Evolutionary conservation across 2,329 filamentous ascomycete species (phyloP).

Genomic region (Fusarium buharicum): DNA sequence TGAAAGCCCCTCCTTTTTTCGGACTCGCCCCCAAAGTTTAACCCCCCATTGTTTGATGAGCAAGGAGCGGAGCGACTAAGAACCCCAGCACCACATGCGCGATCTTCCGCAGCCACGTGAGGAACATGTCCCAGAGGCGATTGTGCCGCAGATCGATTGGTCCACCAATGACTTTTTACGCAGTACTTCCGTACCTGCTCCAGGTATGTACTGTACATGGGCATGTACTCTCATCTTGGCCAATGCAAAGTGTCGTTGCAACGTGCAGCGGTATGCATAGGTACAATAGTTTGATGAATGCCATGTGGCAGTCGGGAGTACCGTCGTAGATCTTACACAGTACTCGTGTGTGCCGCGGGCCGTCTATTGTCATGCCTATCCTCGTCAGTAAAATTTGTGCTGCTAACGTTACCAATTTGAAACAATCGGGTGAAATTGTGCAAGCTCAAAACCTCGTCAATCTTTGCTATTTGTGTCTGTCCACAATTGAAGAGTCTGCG

Average conservation of each 20-base stretch:
- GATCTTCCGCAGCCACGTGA: slow-evolving; percentile 52
- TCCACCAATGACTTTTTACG: slow-evolving; percentile 11
- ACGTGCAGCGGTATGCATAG: slow-evolving; percentile 14
- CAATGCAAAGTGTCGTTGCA: slow-evolving; percentile 2
- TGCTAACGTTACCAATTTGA: slow-evolving; percentile 20
- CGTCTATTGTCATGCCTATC: slow-evolving; percentile 11
- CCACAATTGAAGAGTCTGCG: slow-evolving; percentile 9
- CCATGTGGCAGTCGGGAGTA: slow-evolving; percentile 32
- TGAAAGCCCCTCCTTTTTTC: slow-evolving; percentile 10
- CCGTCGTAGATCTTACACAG: background rate
- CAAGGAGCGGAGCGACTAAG: slow-evolving; percentile 35
- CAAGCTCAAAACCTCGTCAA: slow-evolving; percentile 20
- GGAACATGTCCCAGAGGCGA: slow-evolving; percentile 34
- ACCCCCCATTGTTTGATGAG: slow-evolving; percentile 31
- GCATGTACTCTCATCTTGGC: slow-evolving; percentile 10
- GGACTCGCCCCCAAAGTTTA: slow-evolving; percentile 30
- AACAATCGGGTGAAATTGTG: slow-evolving; percentile 24
- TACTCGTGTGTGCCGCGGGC: background rate
- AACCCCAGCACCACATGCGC: slow-evolving; percentile 46
- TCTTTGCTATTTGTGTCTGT: slow-evolving; percentile 35
- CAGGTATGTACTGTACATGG: slow-evolving; percentile 2
- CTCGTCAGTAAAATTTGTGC: background rate
- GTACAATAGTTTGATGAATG: slow-evolving; percentile 16
- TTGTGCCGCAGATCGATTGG: slow-evolving; percentile 32
- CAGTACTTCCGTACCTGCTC: background rate